Conservation (phyloP, 371 early-diverging fungal species). For the Rhizomucor pusillus region DNA sequence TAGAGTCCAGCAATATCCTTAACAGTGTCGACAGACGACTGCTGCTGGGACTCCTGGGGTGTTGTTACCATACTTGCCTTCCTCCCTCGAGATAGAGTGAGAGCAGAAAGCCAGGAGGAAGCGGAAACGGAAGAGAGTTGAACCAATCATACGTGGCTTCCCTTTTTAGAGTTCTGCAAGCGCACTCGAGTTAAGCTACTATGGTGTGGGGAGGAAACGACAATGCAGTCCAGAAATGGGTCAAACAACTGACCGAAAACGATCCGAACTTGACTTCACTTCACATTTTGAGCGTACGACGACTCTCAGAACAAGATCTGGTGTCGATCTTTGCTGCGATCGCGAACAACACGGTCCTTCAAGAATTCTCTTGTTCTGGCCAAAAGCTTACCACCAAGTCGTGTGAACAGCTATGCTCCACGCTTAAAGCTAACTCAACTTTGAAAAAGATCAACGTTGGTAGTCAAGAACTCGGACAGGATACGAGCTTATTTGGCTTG, state of each 20-base stretch:
- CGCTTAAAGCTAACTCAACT: constrained; percentile 50
- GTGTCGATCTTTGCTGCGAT: constrained; percentile 50
- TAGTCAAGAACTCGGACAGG: constrained; percentile 35
- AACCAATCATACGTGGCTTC: not conserved
- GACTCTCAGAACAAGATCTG: constrained; percentile 45
- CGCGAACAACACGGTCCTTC: constrained; percentile 42
- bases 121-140: no score
- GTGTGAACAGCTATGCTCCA: constrained; percentile 36
- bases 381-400: constrained; percentile 43
- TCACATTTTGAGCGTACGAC: constrained; percentile 62
- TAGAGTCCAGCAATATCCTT: constrained; percentile 59
- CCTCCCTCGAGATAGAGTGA: no score
- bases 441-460: constrained; percentile 51
- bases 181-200: constrained; percentile 1
- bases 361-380: constrained; percentile 58
- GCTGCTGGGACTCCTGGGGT: no score
- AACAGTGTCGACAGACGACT: constrained; percentile 20
- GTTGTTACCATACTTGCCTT: no score
- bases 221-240: constrained; percentile 55
- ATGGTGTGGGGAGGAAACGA: constrained; percentile 67
- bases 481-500: constrained; percentile 25
- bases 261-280: constrained; percentile 50
- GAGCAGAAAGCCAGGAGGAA: no score
- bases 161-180: not conserved
- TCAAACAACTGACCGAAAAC: constrained; percentile 52